Conservation (phyloP, 202 grass and related monocot species). For the Digitaria exilis region DNA sequence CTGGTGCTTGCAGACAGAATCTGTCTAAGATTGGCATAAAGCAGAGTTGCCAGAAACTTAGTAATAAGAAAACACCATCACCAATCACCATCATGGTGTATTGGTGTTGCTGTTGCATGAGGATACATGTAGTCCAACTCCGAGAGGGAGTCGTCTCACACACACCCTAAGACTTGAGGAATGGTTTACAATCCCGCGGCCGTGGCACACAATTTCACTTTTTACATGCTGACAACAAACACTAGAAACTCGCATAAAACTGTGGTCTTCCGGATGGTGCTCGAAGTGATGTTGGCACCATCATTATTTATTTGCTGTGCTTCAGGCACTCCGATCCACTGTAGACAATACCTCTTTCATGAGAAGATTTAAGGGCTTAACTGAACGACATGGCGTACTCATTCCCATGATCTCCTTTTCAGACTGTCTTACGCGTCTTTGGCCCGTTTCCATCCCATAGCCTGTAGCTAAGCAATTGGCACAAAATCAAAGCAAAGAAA, state of each 20-base stretch:
- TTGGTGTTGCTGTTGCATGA: neutral
- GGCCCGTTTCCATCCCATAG: conserved; percentile 21
- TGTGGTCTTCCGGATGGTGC: neutral
- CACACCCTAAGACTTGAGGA: neutral
- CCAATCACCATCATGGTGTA: neutral
- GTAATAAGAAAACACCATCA: neutral
- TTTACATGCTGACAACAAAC: neutral
- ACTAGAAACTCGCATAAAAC: conserved; percentile 6
- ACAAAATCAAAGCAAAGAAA: neutral
- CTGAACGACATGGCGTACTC: neutral
- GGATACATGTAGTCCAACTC: neutral
- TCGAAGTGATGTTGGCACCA: conserved; percentile 20
- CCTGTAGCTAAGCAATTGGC: conserved; percentile 17
- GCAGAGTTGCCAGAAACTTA: neutral
- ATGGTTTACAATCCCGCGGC: neutral
- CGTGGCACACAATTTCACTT: neutral
- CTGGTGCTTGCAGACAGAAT: neutral
- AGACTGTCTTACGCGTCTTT: neutral
- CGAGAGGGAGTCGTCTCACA: neutral
- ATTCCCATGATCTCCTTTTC: neutral
- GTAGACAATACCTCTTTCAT: neutral
- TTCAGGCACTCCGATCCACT: neutral
- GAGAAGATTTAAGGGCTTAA: neutral
- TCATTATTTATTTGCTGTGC: conserved; percentile 12
- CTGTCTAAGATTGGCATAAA: neutral